Evolutionary conservation across 345 rosid species (phyloP), one percentile per base, ranked within the genome.

Genomic region (Arabis alpina): DNA sequence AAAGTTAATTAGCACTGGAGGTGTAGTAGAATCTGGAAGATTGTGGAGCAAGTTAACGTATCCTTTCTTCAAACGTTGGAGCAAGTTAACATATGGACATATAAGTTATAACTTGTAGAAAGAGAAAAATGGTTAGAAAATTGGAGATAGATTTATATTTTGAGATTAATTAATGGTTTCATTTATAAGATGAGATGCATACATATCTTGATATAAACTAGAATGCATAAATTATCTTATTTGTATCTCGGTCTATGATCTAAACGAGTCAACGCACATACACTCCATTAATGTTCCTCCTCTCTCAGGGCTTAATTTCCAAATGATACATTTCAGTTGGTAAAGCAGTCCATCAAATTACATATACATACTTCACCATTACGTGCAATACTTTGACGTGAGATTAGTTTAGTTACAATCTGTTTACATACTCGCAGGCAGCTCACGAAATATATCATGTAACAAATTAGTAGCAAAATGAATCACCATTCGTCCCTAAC

Each of bases 1-100:
- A 57, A 37, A 57, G 23, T 19, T 19, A 36, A 14, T 16, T 37
- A 11, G 19, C 30, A 40, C 15, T 58, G 34, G 11, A 23, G 45
- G 39, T 58, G 63, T 16, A 58, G 23, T 48, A 40, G 48, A 58
- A 58, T 8, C 47, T 19, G 32, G 48, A 58, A 58, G 32, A 37
- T 11, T 40, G 23, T n/a, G 15, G 11, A 40, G 15, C 48, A 58
- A 41, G 34, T 19, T 58, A 45, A 23, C 48, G 10, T 23, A n/a
- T 13, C 11, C 40, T 54, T 54, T 10, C 23, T 19, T 19, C 23
- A 19, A 19, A 19, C 23, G 23, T 19, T 19, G 13, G 7, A 28
- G 12, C 23, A 8, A 8, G 1, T 6, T n/a, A 19, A 54, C 40
- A n/a, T 54, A 10, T 10, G 8, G 37, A 7, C 23, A 54, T 13